Percentiles rank a stretch among this genome's conserved stretches.
phyloP scores from a whole-genome alignment of 2,329 filamentous ascomycete species.

The Ophiostoma pallidulum region DNA sequence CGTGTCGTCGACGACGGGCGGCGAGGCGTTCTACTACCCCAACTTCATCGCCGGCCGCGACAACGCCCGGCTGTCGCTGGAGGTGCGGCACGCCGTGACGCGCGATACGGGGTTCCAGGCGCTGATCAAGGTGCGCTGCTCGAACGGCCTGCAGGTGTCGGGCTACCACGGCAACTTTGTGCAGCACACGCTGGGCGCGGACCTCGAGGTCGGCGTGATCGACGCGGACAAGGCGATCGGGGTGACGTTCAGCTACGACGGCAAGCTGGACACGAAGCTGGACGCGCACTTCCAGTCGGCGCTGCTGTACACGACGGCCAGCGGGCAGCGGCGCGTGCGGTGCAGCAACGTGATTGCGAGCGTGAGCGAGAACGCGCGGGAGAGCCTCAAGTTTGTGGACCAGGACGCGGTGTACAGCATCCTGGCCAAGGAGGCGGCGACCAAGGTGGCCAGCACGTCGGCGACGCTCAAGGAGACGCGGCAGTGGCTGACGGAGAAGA shows the following conservation, averaged over 20 bases:
- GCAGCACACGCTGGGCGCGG: conserved; percentile 88
- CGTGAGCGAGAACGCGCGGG: conserved; percentile 74
- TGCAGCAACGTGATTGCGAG: conserved; percentile 92
- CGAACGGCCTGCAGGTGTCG: conserved; percentile 86
- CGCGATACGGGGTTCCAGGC: conserved; percentile 92
- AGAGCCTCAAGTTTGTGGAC: conserved; percentile 86
- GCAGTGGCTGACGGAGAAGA: conserved; percentile 75
- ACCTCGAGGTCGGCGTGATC: conserved; percentile 85
- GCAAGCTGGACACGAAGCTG: conserved; percentile 91
- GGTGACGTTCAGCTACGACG: conserved; percentile 89
- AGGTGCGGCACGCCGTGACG: conserved; percentile 77
- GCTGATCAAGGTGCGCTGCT: conserved; percentile 96
- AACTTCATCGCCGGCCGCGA: conserved; percentile 90
- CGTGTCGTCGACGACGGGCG: conserved; percentile 79
- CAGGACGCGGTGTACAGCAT: conserved; percentile 87
- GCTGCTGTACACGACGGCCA: conserved; percentile 84
- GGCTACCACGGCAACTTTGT: conserved; percentile 96
- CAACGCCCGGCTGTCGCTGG: conserved; percentile 69
- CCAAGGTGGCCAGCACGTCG: conserved; percentile 64
- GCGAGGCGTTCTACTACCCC: conserved; percentile 92
- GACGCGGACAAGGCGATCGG: conserved; percentile 90
- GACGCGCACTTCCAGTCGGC: conserved; percentile 97
- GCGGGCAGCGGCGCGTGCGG: conserved; percentile 78
- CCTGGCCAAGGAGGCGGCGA: conserved; percentile 86
- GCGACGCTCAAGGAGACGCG: conserved; percentile 77